Base-by-base conservation (phyloP, 225 moss, liverwort and hornwort species). In the Sphagnum tenellum region DNA sequence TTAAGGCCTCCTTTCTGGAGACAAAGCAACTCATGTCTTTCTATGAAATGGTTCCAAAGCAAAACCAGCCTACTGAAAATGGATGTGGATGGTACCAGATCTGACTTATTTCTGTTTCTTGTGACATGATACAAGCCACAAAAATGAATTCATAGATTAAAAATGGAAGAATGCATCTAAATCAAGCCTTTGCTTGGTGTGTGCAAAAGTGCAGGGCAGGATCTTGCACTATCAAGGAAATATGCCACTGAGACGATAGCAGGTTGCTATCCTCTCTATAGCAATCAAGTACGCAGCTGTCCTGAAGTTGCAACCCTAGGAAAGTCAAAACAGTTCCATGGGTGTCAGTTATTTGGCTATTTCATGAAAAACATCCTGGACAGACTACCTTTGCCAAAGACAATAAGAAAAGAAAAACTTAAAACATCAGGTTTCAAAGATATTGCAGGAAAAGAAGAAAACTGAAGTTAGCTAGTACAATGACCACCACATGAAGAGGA, bases 281-380 rank as follows among this genome's bases (percentile, higher is more conserved):
- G 91, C 89, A 75, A 92, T 89, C 67, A 92, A 75, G 66, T 92
- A 92, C 12, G 91, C 91, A 60, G 91, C 89, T 12, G 91, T 89
- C 62, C 91, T 82, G 49, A 86, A 92, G 57, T 91, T 91, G 61
- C 89, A 89, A 62, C 84, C 89, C 91, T 92, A 87, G 4, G 29
- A 29, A 29, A 29, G 29, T 29, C 29, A 29, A 29, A 29, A 29
- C 29, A 29, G 29, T 29, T 29, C 29, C 29, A 29, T 29, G 29
- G 29, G 29, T 29, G 29, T 29, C 29, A 29, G 29, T 1, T 29
- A 29, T 29, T 29, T 29, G 29, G 29, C 29, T 29, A 29, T 29
- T 29, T 29, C 29, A 29, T 29, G 29, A 29, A 29, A 29, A 29
- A 29, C 29, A 29, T 1, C 29, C 29, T 29, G 29, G 29, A 29